Evolutionary conservation across 345 rosid species (phyloP).

Genomic region (Bretschneidera sinensis): DNA sequence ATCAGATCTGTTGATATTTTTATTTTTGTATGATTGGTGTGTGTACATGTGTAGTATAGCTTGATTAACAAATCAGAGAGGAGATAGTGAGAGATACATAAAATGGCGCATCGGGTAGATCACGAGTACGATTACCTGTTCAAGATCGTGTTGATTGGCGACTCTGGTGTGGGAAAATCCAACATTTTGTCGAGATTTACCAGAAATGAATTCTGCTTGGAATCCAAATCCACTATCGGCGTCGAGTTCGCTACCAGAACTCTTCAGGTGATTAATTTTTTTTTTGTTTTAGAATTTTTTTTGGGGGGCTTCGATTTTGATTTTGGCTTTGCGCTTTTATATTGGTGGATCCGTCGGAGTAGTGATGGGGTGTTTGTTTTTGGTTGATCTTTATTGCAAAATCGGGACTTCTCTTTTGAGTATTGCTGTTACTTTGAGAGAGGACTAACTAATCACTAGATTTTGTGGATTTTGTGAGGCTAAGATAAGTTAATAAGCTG

Average conservation of each 20-base stretch:
- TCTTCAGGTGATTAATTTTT: constrained; percentile 37
- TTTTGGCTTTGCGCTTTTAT: neutral
- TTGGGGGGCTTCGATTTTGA: constrained; percentile 1
- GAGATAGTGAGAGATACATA: constrained; percentile 18
- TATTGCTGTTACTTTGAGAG: neutral
- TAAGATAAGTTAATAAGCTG: neutral
- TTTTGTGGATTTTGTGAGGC: neutral
- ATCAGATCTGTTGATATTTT: constrained; percentile 7
- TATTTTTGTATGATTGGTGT: constrained; percentile 2
- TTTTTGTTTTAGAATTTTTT: neutral
- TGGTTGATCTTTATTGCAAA: neutral
- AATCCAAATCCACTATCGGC: constrained; percentile 70
- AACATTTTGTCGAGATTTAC: constrained; percentile 69
- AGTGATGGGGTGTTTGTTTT: no score
- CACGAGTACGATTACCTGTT: constrained; percentile 65
- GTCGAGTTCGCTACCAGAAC: constrained; percentile 75
- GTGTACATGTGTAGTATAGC: no score
- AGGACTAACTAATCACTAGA: no score
- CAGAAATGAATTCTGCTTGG: constrained; percentile 66
- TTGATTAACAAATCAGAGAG: constrained; percentile 25
- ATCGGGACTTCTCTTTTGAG: neutral
- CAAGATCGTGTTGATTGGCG: constrained; percentile 79
- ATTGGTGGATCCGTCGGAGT: no score
- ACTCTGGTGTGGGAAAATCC: constrained; percentile 77
- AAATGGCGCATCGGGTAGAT: constrained; percentile 55